A percentile compares a stretch with the other conserved stretches of the same genome.
phyloP scores from a whole-genome alignment of 768 basidiomycete genomes.

The Amanita phalloides region DNA sequence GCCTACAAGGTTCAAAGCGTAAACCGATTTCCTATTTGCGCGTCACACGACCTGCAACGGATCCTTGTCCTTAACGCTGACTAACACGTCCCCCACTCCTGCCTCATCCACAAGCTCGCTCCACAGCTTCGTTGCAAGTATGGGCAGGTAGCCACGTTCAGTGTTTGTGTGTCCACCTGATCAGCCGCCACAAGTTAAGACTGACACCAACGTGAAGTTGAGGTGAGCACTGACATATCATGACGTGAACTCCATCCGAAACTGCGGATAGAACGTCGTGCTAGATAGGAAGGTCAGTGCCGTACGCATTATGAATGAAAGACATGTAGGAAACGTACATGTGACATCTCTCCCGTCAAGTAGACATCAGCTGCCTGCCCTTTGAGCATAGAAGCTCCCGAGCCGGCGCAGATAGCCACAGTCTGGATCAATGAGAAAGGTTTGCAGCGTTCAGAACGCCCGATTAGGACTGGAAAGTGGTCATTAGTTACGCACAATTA shows the following conservation, averaged over 20 bases:
- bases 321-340: slow-evolving; percentile 38
- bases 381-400: slow-evolving; percentile 68
- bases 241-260: slow-evolving; percentile 65
- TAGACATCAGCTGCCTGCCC: slow-evolving; percentile 75
- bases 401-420: slow-evolving; percentile 88
- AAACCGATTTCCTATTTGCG: not conserved
- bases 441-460: slow-evolving; percentile 20
- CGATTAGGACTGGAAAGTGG: slow-evolving; percentile 50
- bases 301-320: not conserved
- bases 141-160: slow-evolving; percentile 84
- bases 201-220: slow-evolving; percentile 15
- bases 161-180: slow-evolving; percentile 89
- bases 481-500: slow-evolving; percentile 1
- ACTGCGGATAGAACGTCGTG: slow-evolving; percentile 82
- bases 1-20: not conserved
- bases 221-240: slow-evolving; percentile 57
- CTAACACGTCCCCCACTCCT: slow-evolving; percentile 45
- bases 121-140: slow-evolving; percentile 55
- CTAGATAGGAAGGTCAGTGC: slow-evolving; percentile 26
- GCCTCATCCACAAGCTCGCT: slow-evolving; percentile 34
- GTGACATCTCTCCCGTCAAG: slow-evolving; percentile 88
- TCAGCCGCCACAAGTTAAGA: slow-evolving; percentile 6
- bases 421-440: slow-evolving; percentile 32
- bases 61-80: slow-evolving; percentile 67
- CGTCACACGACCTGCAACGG: slow-evolving; percentile 59